Evolutionary conservation across 805 yeast species (phyloP).

Genomic region (Saccharomycopsis sp.): DNA sequence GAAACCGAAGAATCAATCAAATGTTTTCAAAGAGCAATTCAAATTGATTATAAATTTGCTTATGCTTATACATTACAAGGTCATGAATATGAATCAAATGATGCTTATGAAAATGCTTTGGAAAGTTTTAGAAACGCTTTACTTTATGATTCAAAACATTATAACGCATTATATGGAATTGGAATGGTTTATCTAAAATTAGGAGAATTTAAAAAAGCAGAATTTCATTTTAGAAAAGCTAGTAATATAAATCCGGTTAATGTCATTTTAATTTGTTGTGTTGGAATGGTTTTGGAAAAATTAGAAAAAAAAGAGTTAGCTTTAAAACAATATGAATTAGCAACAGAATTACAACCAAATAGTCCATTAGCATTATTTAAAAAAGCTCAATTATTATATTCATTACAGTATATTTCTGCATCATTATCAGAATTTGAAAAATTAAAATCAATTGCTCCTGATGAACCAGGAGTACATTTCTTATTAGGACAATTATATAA

Average conservation of each 20-base stretch:
- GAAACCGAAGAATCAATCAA: constrained; percentile 86
- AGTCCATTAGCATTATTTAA: constrained; percentile 83
- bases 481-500: constrained; percentile 80
- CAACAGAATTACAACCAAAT: constrained; percentile 73
- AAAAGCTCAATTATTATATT: constrained; percentile 70
- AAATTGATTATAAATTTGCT: constrained; percentile 57
- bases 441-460: constrained; percentile 73
- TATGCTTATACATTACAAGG: constrained; percentile 92
- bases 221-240: constrained; percentile 79
- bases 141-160: constrained; percentile 68
- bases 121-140: constrained; percentile 75
- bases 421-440: constrained; percentile 70
- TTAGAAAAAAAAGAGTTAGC: constrained; percentile 61
- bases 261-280: constrained; percentile 80
- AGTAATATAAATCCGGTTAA: constrained; percentile 83
- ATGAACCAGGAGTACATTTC: constrained; percentile 90
- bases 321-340: constrained; percentile 69
- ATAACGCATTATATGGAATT: constrained; percentile 90
- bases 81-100: constrained; percentile 81
- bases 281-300: constrained; percentile 87
- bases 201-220: constrained; percentile 78
- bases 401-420: constrained; percentile 57
- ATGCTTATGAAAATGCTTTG: constrained; percentile 82
- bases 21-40: constrained; percentile 73
- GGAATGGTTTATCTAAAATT: constrained; percentile 87